Conservation (phyloP, 371 early-diverging fungal genomes). For the Chytridium lagenaria region DNA sequence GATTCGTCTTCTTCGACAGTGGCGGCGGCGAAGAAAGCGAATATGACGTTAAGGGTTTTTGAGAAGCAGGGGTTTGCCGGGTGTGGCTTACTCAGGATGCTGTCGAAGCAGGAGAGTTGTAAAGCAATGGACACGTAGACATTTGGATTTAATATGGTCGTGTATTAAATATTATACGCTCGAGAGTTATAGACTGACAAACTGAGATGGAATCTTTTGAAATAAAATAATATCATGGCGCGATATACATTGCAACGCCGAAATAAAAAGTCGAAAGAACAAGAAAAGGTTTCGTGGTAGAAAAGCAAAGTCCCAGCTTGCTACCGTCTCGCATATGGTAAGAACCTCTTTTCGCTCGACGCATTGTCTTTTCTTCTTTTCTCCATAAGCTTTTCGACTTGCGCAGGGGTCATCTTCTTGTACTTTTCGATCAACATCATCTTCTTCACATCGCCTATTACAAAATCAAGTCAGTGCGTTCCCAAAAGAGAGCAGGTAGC, state of each 20-base stretch:
- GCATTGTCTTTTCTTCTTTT: conserved; percentile 89
- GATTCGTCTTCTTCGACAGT: not conserved
- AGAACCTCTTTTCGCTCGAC: conserved; percentile 66
- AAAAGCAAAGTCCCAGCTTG: no score
- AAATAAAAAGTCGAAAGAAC: no score
- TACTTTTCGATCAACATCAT: conserved; percentile 80
- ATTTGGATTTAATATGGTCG: no score
- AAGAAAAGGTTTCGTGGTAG: no score
- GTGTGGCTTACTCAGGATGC: not conserved
- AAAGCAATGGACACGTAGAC: not conserved
- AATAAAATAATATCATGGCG: no score
- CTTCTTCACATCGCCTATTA: conserved; percentile 83
- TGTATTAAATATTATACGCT: no score
- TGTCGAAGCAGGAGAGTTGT: not conserved
- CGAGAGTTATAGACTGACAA: no score
- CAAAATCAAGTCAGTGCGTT: no score
- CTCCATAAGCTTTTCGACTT: conserved; percentile 78
- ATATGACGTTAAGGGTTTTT: not conserved
- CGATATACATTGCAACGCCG: no score
- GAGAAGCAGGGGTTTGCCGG: not conserved
- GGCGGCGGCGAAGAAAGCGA: not conserved
- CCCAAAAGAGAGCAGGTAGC: conserved; percentile 8
- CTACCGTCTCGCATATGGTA: conserved; percentile 46
- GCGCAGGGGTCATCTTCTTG: conserved; percentile 52
- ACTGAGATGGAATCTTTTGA: no score